phyloP scores from a whole-genome alignment of 805 yeast genomes.

The Grigorovia transvaalensis region DNA sequence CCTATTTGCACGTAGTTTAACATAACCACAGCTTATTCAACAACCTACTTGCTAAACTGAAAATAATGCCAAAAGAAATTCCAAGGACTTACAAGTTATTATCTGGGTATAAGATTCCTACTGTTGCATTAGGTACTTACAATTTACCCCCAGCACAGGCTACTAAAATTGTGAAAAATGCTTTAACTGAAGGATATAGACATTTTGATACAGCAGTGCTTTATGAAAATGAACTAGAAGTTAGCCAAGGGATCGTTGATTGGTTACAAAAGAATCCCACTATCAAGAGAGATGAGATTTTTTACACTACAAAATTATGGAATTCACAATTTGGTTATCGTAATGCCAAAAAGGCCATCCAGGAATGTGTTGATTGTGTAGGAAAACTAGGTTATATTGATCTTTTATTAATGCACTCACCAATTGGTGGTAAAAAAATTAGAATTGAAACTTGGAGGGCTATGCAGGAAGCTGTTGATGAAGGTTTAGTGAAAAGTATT shows the following conservation, averaged over 20 bases:
- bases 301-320: constrained; percentile 69
- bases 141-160: constrained; percentile 32
- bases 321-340: constrained; percentile 51
- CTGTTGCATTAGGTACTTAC: constrained; percentile 48
- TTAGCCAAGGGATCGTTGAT: constrained; percentile 45
- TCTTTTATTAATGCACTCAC: constrained; percentile 57
- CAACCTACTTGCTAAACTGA: neutral
- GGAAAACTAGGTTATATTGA: constrained; percentile 58
- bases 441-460: constrained; percentile 62
- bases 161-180: constrained; percentile 39
- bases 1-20: too few species aligned
- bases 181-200: constrained; percentile 57
- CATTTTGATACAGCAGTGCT: constrained; percentile 63
- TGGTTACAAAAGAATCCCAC: constrained; percentile 41
- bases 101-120: constrained; percentile 48
- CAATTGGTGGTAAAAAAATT: constrained; percentile 36
- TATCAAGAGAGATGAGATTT: constrained; percentile 38
- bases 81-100: constrained; percentile 33
- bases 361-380: constrained; percentile 42
- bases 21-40: too few species aligned
- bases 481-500: constrained; percentile 49
- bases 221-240: constrained; percentile 57
- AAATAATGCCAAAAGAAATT: constrained; percentile 2
- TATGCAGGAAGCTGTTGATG: constrained; percentile 59
- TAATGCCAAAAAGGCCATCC: constrained; percentile 48